These are phyloP conservation scores for Cutaneotrichosporon daszewskae DNA, from an alignment of 1,284 basidiomycete species.

Conservation along the genomic window DNA sequence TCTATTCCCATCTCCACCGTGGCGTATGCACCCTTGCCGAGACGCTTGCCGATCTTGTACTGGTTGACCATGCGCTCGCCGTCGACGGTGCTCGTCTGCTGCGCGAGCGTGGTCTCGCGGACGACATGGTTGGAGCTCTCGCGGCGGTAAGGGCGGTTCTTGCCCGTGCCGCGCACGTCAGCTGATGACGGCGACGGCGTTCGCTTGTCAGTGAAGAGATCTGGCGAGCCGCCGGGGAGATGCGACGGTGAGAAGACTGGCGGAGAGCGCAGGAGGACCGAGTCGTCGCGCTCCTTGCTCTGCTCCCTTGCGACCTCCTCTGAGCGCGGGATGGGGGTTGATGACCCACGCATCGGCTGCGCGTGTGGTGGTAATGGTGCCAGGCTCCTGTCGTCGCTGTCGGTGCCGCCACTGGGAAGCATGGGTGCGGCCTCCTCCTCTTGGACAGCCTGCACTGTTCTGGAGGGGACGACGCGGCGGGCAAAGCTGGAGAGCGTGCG, in stretches of 20 bases:
- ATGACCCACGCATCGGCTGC: not conserved
- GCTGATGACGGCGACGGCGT: not conserved
- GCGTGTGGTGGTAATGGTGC: slow-evolving; percentile 1
- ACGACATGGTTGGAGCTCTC: slow-evolving; percentile 41
- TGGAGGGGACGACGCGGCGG: not conserved
- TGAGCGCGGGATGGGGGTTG: slow-evolving; percentile 2
- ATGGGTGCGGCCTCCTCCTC: not conserved
- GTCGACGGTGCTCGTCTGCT: slow-evolving; percentile 34
- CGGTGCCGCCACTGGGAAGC: too few relatives aligned
- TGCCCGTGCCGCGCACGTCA: not conserved
- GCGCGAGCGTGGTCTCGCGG: slow-evolving; percentile 43
- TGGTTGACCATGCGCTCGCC: slow-evolving; percentile 46
- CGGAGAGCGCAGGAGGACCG: slow-evolving; percentile 2
- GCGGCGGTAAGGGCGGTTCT: slow-evolving; percentile 23
- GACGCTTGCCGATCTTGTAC: slow-evolving; percentile 42
- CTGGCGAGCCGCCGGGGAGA: not conserved
- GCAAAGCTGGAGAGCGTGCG: not conserved
- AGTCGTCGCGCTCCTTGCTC: slow-evolving; percentile 5
- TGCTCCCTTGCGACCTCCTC: not conserved
- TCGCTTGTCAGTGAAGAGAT: not conserved
- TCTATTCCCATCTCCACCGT: slow-evolving; percentile 45
- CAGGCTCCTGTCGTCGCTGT: not conserved
- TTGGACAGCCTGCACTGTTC: not conserved
- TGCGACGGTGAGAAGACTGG: not conserved
- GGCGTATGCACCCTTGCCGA: slow-evolving; percentile 48